A percentile compares a stretch with the other conserved stretches of the same genome.
Conservation (phyloP, 768 basidiomycete species). For the Tricholoma bakamatsutake region DNA sequence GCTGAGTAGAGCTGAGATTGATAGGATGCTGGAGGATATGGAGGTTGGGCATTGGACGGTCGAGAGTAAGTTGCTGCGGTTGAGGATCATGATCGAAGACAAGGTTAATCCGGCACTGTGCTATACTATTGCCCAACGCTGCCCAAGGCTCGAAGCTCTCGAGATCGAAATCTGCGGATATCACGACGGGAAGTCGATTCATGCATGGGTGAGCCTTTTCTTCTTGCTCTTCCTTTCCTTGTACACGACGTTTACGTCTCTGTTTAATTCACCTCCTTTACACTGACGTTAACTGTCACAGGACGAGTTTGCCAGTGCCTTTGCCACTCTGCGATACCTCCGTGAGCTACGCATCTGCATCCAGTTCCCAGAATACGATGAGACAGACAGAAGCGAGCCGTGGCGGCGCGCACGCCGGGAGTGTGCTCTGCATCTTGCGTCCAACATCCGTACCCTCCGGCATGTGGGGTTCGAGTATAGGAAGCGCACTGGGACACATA, state of each 20-base stretch:
- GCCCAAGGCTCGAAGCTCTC: conserved; percentile 30
- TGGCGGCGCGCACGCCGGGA: conserved; percentile 26
- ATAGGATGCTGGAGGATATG: conserved; percentile 28
- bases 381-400: conserved; percentile 25
- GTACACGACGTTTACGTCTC: not conserved
- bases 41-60: conserved; percentile 7
- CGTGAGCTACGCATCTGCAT: conserved; percentile 29
- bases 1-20: conserved; percentile 25
- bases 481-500: conserved; percentile 31
- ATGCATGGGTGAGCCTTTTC: conserved; percentile 31
- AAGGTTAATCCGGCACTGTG: conserved; percentile 29
- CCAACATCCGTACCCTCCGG: conserved; percentile 22
- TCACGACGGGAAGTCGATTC: conserved; percentile 31
- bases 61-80: conserved; percentile 18
- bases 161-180: conserved; percentile 40
- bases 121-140: conserved; percentile 24
- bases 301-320: conserved; percentile 29
- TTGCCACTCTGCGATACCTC: conserved; percentile 20
- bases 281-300: conserved; percentile 8
- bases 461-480: conserved; percentile 37
- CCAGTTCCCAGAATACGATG: conserved; percentile 33
- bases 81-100: conserved; percentile 37
- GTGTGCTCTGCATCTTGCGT: conserved; percentile 31
- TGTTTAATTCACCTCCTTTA: conserved; percentile 2
- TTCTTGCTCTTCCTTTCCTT: not conserved